Evolutionary conservation across 257 asterid species (phyloP).

Genomic region (Jacaranda copaia): DNA sequence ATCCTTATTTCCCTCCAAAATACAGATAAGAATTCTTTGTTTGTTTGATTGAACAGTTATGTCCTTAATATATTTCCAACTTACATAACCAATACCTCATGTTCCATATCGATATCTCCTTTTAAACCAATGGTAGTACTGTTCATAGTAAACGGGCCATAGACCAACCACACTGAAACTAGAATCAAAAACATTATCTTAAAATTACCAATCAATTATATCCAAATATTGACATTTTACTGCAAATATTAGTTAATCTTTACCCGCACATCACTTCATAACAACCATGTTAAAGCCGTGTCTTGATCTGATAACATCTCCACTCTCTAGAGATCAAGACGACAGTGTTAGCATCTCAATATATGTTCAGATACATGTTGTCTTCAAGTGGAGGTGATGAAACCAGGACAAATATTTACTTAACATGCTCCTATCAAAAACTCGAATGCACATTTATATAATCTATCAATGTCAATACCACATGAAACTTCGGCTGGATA

Average conservation of each 20-base stretch:
- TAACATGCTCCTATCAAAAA: slow-evolving; percentile 10
- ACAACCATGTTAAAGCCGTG: neutral
- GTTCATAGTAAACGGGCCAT: neutral
- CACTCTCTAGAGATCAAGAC: slow-evolving; percentile 1
- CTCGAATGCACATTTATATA: neutral
- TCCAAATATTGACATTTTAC: neutral
- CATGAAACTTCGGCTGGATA: neutral
- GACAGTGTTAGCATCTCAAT: slow-evolving; percentile 5
- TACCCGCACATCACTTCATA: neutral
- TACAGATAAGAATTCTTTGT: neutral
- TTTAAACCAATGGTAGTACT: neutral
- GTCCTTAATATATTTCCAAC: slow-evolving; percentile 1
- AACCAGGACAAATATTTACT: neutral
- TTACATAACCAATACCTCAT: neutral
- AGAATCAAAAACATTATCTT: slow-evolving; percentile 3
- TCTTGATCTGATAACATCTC: neutral
- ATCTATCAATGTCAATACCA: neutral
- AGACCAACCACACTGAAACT: neutral
- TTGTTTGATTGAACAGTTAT: neutral
- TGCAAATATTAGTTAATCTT: neutral
- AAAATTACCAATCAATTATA: neutral
- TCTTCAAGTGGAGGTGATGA: neutral
- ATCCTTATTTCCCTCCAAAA: neutral
- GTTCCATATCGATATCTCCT: neutral
- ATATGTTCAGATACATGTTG: neutral